Evolutionary conservation across 371 early-diverging fungal species (phyloP).

Genomic region (Circinella umbellata): DNA sequence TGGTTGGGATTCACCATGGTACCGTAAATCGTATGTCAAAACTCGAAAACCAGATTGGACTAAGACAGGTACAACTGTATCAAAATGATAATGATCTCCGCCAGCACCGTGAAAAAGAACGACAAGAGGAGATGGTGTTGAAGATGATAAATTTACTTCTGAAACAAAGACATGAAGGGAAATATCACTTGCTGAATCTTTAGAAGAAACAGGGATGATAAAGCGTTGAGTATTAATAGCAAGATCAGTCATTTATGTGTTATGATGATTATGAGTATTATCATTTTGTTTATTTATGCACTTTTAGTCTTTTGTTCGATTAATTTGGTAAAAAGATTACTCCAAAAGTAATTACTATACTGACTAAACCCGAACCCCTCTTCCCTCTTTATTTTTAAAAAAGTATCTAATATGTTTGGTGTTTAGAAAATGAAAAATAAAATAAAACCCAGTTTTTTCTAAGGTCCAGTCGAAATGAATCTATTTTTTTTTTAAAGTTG

Average conservation of each 20-base stretch:
- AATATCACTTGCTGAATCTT: not conserved
- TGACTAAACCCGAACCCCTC: not conserved
- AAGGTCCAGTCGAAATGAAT: too few relatives aligned
- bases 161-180: conserved; percentile 11
- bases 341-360: not conserved
- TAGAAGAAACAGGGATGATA: not conserved
- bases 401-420: too few relatives aligned
- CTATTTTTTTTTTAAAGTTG: too few relatives aligned
- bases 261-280: not conserved
- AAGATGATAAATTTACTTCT: not conserved
- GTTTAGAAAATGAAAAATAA: too few relatives aligned
- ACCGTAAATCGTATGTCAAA: conserved; percentile 35
- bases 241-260: not conserved
- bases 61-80: conserved; percentile 20
- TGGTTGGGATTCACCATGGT: conserved; percentile 40
- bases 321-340: not conserved
- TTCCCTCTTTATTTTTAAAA: too few relatives aligned
- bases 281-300: conserved; percentile 3
- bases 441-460: too few relatives aligned
- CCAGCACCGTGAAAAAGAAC: conserved; percentile 45
- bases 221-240: not conserved
- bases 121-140: conserved; percentile 11
- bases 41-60: conserved; percentile 29
- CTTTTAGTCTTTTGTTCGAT: conserved; percentile 1
- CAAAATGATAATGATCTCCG: conserved; percentile 39